phyloP scores from a whole-genome alignment of 2,329 filamentous ascomycete genomes.

The Aspergillus tamarii region DNA sequence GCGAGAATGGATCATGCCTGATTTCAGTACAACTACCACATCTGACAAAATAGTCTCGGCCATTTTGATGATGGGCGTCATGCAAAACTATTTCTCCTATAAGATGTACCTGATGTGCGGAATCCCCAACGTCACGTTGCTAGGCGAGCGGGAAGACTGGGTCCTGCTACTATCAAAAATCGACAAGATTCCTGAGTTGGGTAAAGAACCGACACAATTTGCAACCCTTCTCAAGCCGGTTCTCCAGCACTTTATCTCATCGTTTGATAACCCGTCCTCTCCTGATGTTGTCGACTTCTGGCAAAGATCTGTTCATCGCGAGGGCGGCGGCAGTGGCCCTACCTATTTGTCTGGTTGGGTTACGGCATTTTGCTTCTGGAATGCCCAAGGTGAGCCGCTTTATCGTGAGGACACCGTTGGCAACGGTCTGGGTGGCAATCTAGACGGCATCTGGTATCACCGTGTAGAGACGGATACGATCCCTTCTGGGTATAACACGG shows the following conservation, averaged over 20 bases:
- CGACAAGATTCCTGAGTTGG: constrained; percentile 49
- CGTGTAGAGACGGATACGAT: constrained; percentile 30
- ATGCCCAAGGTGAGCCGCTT: constrained; percentile 36
- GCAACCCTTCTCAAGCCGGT: constrained; percentile 48
- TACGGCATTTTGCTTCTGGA: constrained; percentile 54
- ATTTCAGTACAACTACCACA: not conserved
- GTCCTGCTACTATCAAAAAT: constrained; percentile 44
- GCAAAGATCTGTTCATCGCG: constrained; percentile 19
- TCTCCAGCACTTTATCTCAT: constrained; percentile 47
- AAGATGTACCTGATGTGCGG: not conserved
- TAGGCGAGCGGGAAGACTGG: not conserved
- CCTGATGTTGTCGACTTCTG: constrained; percentile 16
- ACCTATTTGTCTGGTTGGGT: constrained; percentile 52
- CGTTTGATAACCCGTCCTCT: constrained; percentile 11
- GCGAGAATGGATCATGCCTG: constrained; percentile 30
- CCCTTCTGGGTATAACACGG: constrained; percentile 30
- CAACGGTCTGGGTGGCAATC: not conserved
- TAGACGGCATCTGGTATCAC: constrained; percentile 27
- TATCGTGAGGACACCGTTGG: not conserved
- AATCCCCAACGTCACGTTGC: not conserved
- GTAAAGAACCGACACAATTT: constrained; percentile 47
- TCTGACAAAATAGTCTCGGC: not conserved
- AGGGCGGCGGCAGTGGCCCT: constrained; percentile 37
- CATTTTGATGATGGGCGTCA: not conserved
- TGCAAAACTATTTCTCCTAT: not conserved